phyloP scores from a whole-genome alignment of 2,329 filamentous ascomycete species.

The Diplocarpon rosae region DNA sequence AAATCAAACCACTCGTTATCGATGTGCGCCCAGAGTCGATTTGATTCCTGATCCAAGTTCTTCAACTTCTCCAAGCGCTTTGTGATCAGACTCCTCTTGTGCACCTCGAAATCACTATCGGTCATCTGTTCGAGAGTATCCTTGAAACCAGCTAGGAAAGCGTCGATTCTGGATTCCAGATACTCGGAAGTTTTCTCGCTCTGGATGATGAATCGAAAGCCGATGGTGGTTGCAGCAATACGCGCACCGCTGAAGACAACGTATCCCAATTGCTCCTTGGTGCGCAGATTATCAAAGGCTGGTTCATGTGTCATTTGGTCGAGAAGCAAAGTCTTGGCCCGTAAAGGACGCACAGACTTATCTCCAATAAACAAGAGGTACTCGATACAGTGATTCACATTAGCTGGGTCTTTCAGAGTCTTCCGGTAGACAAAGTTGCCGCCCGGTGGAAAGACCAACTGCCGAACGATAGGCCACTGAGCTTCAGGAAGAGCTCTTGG shows the following conservation, averaged over 20 bases:
- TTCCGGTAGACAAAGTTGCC: slow-evolving; percentile 78
- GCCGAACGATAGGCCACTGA: slow-evolving; percentile 72
- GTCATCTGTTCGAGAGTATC: slow-evolving; percentile 63
- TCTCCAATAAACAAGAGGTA: slow-evolving; percentile 64
- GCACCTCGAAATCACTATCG: slow-evolving; percentile 74
- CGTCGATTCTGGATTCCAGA: slow-evolving; percentile 77
- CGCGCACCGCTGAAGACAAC: slow-evolving; percentile 80
- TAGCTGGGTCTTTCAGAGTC: slow-evolving; percentile 71
- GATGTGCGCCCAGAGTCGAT: slow-evolving; percentile 76
- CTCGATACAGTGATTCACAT: slow-evolving; percentile 80
- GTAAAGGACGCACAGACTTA: slow-evolving; percentile 54
- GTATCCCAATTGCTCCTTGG: slow-evolving; percentile 95
- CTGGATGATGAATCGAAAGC: slow-evolving; percentile 85
- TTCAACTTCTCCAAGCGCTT: slow-evolving; percentile 85
- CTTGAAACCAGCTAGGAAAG: slow-evolving; percentile 62
- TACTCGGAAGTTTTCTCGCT: slow-evolving; percentile 79
- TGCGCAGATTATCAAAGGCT: slow-evolving; percentile 86
- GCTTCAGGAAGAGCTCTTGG: slow-evolving; percentile 61
- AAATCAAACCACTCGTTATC: slow-evolving; percentile 84
- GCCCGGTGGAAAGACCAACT: slow-evolving; percentile 65
- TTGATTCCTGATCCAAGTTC: slow-evolving; percentile 78
- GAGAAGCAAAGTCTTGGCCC: slow-evolving; percentile 70
- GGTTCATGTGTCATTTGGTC: slow-evolving; percentile 90
- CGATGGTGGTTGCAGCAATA: slow-evolving; percentile 64
- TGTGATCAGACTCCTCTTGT: slow-evolving; percentile 82